Evolutionary conservation across 306 rosid genomes (phyloP), one percentile per base, ranked within the genome.

Genomic region (Arachis stenosperma): DNA sequence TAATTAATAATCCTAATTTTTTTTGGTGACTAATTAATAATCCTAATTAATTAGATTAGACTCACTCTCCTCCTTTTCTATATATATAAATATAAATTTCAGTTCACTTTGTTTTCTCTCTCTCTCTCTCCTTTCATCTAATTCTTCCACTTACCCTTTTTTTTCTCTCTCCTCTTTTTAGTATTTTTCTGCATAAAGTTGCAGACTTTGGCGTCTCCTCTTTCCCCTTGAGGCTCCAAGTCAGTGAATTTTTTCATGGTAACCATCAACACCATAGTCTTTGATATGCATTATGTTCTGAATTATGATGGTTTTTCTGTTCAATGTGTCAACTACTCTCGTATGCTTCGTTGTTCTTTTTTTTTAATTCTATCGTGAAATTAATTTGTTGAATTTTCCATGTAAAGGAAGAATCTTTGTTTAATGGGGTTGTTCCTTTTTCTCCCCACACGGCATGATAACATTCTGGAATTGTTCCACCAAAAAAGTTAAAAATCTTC

Each of bases 201-300:
- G 46, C 40, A 62, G 22, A 5, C 29, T 69, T 66, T 57, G 5
- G 11, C 53, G 57, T 2, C 29, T 5, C 8, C 12, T 12, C 2
- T 46, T 50, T 3, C 36, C 2, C 6, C 39, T 60, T 44, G 5
- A 7, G 70, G 75, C 43, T 65, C 13, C 53, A 61, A 59, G 42
- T 74, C 41, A 4, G 70, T 76, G 71, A 39, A 40, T 61, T 59
- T 73, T 58, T 79, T 47, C 72, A 58, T 39, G 83, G 86, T 82
- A 74, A 63, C 41, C n/a, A 46, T 79, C 63, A 33, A 22, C 15
- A 44, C 54, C 53, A 13, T 57, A 1, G 3, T 61, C 86, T 44
- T 13, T 8, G 3, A 75, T 44, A 41, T 75, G 39, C 75, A 58
- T 58, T 52, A 14, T 40, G 2, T 36, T 68, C 17, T 41, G 9